Evolutionary conservation across 2,329 filamentous ascomycete genomes (phyloP).

Genomic region (Pezicula neosporulosa): DNA sequence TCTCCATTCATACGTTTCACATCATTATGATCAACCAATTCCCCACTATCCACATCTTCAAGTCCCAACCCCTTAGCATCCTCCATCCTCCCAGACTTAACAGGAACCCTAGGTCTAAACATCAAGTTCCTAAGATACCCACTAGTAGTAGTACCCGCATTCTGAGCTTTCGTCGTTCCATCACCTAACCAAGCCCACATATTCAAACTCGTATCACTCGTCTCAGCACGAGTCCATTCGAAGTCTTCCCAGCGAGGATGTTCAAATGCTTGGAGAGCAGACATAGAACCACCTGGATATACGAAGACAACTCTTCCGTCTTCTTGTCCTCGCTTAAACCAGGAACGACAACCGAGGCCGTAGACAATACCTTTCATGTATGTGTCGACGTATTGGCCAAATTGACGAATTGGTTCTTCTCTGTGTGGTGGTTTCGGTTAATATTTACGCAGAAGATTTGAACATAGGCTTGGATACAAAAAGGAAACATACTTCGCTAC

Average conservation of each 20-base stretch:
- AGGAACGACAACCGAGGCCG: slow-evolving; percentile 30
- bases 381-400: slow-evolving; percentile 40
- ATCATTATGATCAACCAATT: too few species aligned
- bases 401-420: slow-evolving; percentile 33
- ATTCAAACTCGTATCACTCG: background rate
- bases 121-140: too few species aligned
- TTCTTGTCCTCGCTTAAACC: background rate
- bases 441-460: too few species aligned
- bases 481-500: slow-evolving; percentile 25
- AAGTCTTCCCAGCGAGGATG: slow-evolving; percentile 52
- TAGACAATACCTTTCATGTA: slow-evolving; percentile 30
- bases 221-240: background rate
- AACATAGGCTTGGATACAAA: too few species aligned
- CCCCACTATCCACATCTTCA: too few species aligned
- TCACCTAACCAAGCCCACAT: background rate
- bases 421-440: too few species aligned
- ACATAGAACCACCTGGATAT: background rate
- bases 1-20: too few species aligned
- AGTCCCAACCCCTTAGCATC: too few species aligned
- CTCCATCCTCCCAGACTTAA: too few species aligned
- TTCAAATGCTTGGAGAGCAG: slow-evolving; percentile 35
- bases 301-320: background rate
- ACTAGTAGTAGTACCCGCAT: too few species aligned
- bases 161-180: background rate
- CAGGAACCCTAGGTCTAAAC: too few species aligned